These are phyloP conservation scores for Coemansia sp. DNA, from an alignment of 192 early-diverging fungal genomes.

Conservation along the genomic window DNA sequence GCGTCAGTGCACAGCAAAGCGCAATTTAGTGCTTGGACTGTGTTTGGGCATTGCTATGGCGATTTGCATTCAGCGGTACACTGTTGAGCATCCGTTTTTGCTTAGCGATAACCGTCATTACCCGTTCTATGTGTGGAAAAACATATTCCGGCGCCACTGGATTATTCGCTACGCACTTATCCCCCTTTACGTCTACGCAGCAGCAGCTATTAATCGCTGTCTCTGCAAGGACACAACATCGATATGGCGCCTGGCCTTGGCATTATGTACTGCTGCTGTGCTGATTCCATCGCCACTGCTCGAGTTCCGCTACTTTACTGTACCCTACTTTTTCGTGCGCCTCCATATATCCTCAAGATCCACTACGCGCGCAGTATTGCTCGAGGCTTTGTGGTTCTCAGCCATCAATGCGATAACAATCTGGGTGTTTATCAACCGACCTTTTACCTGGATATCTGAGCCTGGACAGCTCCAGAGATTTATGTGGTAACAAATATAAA, in stretches of 20 bases:
- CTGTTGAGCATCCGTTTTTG: slow-evolving; percentile 89
- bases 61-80: slow-evolving; percentile 57
- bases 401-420: slow-evolving; percentile 67
- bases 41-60: slow-evolving; percentile 21
- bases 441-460: slow-evolving; percentile 78
- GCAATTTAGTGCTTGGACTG: neutral
- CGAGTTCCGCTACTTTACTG: slow-evolving; percentile 94
- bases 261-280: slow-evolving; percentile 58
- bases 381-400: slow-evolving; percentile 57
- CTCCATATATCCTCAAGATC: slow-evolving; percentile 56
- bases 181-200: slow-evolving; percentile 64
- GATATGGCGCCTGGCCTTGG: slow-evolving; percentile 61
- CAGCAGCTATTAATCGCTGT: slow-evolving; percentile 32
- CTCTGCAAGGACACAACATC: slow-evolving; percentile 49
- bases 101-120: slow-evolving; percentile 95
- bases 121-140: slow-evolving; percentile 92
- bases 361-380: slow-evolving; percentile 23
- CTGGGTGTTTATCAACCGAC: slow-evolving; percentile 70
- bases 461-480: slow-evolving; percentile 75
- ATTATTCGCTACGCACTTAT: slow-evolving; percentile 60
- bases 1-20: neutral
- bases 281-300: slow-evolving; percentile 90
- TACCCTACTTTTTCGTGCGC: slow-evolving; percentile 77
- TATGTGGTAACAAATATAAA: slow-evolving; percentile 74
- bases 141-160: slow-evolving; percentile 64